A percentile compares a stretch with the other conserved stretches of the same genome.
Conservation (phyloP, 1,284 basidiomycete genomes). For the Lentinula novae-zelandiae region DNA sequence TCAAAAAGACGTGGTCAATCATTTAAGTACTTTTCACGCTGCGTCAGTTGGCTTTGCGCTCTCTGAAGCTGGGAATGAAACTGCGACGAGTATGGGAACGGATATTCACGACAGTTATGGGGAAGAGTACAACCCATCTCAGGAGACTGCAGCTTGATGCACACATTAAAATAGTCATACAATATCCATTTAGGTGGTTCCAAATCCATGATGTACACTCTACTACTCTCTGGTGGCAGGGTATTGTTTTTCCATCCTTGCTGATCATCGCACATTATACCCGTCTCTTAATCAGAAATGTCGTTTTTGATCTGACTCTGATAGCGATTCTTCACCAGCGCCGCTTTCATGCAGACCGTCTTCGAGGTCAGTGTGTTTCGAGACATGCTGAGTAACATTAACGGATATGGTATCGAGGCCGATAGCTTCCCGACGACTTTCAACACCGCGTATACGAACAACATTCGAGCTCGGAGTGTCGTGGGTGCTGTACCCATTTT, state of each 20-base stretch:
- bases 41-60: neutral
- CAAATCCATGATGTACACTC: too few species aligned
- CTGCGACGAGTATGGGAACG: neutral
- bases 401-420: constrained; percentile 1
- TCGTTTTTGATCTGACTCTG: neutral
- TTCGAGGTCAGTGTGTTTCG: neutral
- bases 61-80: neutral
- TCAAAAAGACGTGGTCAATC: neutral
- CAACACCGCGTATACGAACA: neutral
- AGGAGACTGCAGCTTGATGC: too few species aligned
- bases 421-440: constrained; percentile 3
- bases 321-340: neutral
- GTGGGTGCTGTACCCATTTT: neutral
- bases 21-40: neutral
- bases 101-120: neutral
- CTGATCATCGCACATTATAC: too few species aligned
- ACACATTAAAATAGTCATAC: too few species aligned
- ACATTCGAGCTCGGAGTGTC: constrained; percentile 3
- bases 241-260: too few species aligned
- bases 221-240: too few species aligned
- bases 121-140: neutral
- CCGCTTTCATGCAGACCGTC: neutral
- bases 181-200: too few species aligned
- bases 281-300: neutral
- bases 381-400: constrained; percentile 3